Conservation (phyloP, 257 asterid species). For the Solanum megistacrolobum region DNA sequence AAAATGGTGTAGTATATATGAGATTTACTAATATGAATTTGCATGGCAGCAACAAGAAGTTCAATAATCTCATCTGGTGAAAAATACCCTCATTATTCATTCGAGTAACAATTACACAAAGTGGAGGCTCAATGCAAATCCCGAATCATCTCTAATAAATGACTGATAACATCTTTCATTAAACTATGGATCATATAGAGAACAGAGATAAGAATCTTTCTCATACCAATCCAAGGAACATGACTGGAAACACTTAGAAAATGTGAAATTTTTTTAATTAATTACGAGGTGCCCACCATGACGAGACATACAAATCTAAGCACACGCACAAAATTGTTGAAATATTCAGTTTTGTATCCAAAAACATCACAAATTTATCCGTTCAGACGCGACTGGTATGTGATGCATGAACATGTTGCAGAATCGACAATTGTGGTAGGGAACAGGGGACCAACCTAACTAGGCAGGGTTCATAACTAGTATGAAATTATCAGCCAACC, state of each 20-base stretch:
- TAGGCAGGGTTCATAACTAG: background rate
- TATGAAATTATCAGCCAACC: background rate
- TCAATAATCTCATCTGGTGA: background rate
- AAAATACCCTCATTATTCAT: background rate
- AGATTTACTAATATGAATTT: background rate
- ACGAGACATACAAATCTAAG: background rate
- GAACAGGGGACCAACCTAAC: background rate
- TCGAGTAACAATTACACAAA: background rate
- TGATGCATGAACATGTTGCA: background rate
- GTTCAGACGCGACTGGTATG: background rate
- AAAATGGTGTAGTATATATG: background rate
- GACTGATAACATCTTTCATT: background rate
- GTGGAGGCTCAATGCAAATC: background rate
- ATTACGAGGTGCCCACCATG: background rate
- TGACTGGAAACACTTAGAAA: background rate
- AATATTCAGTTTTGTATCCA: background rate
- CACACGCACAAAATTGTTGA: background rate
- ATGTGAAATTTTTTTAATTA: background rate
- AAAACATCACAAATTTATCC: background rate
- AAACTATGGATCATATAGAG: background rate
- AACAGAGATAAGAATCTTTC: background rate
- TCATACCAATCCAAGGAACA: background rate
- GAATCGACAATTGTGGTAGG: background rate
- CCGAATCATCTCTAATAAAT: background rate
- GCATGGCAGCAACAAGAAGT: background rate